A percentile compares a stretch with the other conserved stretches of the same genome.
Conservation (phyloP, 2,329 filamentous ascomycete species). For the Rhynchosporium agropyri region DNA sequence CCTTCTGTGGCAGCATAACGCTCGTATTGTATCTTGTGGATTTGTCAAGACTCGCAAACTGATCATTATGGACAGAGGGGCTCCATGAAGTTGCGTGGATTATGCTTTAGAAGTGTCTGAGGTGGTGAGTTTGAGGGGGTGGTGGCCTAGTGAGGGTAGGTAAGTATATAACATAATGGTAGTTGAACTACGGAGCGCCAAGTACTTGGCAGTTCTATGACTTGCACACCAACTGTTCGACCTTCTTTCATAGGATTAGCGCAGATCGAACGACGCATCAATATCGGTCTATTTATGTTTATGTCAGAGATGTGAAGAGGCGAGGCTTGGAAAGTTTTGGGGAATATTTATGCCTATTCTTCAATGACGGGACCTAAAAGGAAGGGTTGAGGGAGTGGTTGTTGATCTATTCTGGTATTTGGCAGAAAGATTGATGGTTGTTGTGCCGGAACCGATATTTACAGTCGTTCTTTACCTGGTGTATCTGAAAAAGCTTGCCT, state of each 20-base stretch:
- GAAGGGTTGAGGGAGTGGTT: background rate
- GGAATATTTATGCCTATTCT: background rate
- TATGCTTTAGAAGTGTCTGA: background rate
- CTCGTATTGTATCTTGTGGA: background rate
- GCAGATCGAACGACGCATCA: background rate
- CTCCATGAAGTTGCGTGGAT: background rate
- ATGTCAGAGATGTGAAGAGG: conserved; percentile 6
- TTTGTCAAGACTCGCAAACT: background rate
- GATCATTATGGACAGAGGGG: background rate
- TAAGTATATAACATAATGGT: background rate
- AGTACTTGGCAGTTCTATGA: conserved; percentile 3
- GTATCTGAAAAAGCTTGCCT: conserved; percentile 23
- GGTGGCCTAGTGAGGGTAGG: background rate
- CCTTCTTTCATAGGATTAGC: conserved; percentile 3
- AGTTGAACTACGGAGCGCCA: background rate
- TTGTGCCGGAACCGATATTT: background rate
- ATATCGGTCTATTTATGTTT: conserved; percentile 10
- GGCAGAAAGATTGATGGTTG: no score
- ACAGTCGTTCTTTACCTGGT: conserved; percentile 2
- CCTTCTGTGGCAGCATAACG: background rate
- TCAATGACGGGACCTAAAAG: background rate
- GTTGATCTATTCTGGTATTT: background rate
- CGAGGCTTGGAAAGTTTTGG: conserved; percentile 5
- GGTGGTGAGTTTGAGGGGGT: background rate
- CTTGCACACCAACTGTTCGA: background rate